Conservation (phyloP, 2,329 filamentous ascomycete genomes). For the Neopestalotiopsis sp. region DNA sequence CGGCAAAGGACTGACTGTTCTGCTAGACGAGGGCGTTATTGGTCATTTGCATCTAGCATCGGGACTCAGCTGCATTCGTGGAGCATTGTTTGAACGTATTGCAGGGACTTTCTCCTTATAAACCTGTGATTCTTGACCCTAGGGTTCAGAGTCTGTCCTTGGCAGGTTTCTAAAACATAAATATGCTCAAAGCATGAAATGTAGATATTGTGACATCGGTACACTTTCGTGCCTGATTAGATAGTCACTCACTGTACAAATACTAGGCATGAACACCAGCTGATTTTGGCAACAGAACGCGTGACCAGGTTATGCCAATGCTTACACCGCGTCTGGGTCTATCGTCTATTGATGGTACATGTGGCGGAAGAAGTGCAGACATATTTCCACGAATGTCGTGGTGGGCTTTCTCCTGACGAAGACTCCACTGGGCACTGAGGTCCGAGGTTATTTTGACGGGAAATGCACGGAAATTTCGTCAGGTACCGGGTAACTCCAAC, state of each 20-base stretch:
- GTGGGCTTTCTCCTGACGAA: neutral
- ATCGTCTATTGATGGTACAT: too few species aligned
- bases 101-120: neutral
- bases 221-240: neutral
- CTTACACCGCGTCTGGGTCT: too few species aligned
- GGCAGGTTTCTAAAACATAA: neutral
- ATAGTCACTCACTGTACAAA: slow-evolving; percentile 3
- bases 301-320: neutral
- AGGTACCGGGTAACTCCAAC: neutral
- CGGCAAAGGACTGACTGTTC: neutral
- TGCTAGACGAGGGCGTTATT: neutral
- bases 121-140: neutral
- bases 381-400: slow-evolving; percentile 12
- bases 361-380: neutral
- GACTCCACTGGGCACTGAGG: slow-evolving; percentile 11
- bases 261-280: neutral
- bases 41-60: slow-evolving; percentile 4
- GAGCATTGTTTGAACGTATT: slow-evolving; percentile 10
- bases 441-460: slow-evolving; percentile 14
- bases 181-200: neutral
- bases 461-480: slow-evolving; percentile 10
- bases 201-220: neutral
- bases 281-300: neutral
- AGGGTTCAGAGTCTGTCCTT: neutral
- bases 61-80: neutral